Evolutionary conservation across 306 rosid genomes (phyloP).

Genomic region (Ochetophila trinervis): DNA sequence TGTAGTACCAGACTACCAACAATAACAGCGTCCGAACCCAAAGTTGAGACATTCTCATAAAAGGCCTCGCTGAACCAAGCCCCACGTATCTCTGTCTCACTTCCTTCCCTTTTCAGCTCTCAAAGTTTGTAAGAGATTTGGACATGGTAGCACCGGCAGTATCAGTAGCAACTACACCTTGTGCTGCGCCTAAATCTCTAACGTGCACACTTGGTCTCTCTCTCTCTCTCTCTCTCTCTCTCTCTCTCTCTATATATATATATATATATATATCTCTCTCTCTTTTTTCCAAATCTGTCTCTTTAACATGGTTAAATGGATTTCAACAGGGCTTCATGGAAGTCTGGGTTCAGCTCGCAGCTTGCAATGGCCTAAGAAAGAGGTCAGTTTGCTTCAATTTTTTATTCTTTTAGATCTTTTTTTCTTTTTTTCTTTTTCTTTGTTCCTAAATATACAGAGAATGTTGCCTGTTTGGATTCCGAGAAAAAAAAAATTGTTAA

Average conservation of each 20-base stretch:
- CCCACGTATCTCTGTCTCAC: neutral
- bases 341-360: conserved; percentile 19
- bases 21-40: too few species aligned
- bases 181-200: conserved; percentile 8
- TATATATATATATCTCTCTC: too few species aligned
- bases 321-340: conserved; percentile 23
- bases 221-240: neutral
- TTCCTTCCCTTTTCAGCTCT: neutral
- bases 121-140: neutral
- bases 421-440: neutral
- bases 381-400: conserved; percentile 30
- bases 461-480: neutral
- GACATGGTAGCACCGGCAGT: conserved; percentile 8
- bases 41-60: too few species aligned
- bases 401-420: neutral
- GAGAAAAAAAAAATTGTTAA: neutral
- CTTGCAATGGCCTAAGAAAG: conserved; percentile 30
- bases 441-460: neutral
- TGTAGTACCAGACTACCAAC: neutral
- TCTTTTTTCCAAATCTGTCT: neutral
- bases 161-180: neutral
- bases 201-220: neutral
- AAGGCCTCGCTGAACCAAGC: too few species aligned
- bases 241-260: neutral
- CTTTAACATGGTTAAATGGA: neutral